phyloP scores from a whole-genome alignment of 352 stramenopile genomes.

The Blastocystis sp. region DNA sequence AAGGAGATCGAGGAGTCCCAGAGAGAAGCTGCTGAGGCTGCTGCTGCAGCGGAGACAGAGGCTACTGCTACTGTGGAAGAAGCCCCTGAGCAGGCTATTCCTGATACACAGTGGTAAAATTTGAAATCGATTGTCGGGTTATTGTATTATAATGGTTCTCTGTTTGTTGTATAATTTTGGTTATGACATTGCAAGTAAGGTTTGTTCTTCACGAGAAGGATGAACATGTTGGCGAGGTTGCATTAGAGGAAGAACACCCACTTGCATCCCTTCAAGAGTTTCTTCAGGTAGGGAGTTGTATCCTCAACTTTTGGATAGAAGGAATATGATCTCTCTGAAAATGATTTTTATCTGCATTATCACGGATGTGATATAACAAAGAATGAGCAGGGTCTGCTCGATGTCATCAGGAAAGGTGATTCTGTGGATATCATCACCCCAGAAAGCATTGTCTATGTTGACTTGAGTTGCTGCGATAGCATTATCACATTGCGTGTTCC shows the following conservation, averaged over 20 bases:
- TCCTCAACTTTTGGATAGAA: background rate
- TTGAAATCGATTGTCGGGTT: background rate
- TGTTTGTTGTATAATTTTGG: constrained; percentile 25
- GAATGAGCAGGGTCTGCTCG: background rate
- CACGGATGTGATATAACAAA: background rate
- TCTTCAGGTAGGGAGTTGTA: background rate
- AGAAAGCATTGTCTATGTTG: constrained; percentile 29
- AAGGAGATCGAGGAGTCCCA: constrained; percentile 99
- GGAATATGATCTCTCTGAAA: background rate
- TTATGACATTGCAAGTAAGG: background rate
- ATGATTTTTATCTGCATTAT: background rate
- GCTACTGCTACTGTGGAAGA: background rate
- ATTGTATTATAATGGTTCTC: background rate
- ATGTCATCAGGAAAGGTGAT: background rate
- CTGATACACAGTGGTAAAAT: constrained; percentile 47
- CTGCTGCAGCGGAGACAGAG: constrained; percentile 64
- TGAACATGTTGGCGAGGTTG: background rate
- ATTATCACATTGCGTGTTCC: constrained; percentile 15
- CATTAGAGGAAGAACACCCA: background rate
- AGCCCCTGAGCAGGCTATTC: background rate
- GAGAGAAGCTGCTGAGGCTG: constrained; percentile 83
- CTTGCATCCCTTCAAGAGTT: background rate
- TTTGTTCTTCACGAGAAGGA: background rate
- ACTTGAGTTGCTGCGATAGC: background rate
- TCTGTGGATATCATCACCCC: constrained; percentile 22